Conservation (phyloP, 441 rosid species). For the Jatropha podagrica region DNA sequence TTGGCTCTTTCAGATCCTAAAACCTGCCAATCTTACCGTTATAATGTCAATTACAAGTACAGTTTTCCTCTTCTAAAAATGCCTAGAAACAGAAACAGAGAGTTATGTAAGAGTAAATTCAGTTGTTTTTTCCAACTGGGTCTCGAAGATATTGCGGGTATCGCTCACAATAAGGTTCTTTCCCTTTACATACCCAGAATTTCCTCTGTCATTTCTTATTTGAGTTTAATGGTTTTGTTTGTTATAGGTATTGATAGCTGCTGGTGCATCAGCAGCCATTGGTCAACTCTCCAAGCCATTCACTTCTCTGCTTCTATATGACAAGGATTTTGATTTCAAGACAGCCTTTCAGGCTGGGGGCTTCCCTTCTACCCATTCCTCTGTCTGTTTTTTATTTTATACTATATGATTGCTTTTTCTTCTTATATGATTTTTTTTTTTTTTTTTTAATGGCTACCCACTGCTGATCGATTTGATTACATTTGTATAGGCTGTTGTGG, state of each 20-base stretch:
- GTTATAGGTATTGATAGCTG: constrained; percentile 66
- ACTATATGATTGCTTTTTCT: background rate
- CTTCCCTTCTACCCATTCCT: constrained; percentile 94
- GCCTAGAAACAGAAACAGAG: constrained; percentile 3
- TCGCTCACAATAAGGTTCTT: constrained; percentile 64
- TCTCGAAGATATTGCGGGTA: constrained; percentile 48
- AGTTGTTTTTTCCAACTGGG: constrained; percentile 43
- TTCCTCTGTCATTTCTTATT: background rate
- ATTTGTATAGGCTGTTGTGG: constrained; percentile 60
- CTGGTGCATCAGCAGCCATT: constrained; percentile 67
- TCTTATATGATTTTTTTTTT: background rate
- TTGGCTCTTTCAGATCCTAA: background rate
- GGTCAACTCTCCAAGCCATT: constrained; percentile 90
- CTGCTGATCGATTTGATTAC: background rate
- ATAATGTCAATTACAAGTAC: background rate
- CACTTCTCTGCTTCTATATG: constrained; percentile 54
- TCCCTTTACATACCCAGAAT: background rate
- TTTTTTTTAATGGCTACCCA: background rate
- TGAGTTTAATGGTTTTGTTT: background rate
- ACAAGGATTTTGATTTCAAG: constrained; percentile 56
- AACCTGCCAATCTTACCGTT: constrained; percentile 5
- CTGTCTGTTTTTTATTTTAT: constrained; percentile 43
- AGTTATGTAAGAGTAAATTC: constrained; percentile 24
- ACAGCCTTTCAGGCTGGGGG: constrained; percentile 74
- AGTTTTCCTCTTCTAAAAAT: constrained; percentile 5